Percentiles rank a stretch among this genome's conserved stretches.
These are phyloP conservation scores for Biancaea sappan DNA, from an alignment of 306 rosid species.

Conservation along the genomic window DNA sequence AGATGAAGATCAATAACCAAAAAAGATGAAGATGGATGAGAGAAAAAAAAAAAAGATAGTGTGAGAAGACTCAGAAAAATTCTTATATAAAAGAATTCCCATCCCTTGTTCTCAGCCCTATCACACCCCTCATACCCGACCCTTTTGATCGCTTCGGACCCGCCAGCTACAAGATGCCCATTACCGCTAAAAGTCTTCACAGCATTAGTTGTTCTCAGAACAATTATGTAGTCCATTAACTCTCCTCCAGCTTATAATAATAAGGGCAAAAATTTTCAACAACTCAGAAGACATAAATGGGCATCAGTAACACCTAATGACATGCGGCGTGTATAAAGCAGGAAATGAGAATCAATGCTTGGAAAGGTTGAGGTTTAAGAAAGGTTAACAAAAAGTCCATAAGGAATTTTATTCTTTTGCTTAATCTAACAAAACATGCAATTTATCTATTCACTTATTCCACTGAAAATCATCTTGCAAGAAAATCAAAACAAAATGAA, in stretches of 20 bases:
- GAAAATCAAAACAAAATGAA: conserved; percentile 17
- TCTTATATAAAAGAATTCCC: too few species aligned
- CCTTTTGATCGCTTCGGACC: too few species aligned
- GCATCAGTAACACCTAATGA: conserved; percentile 17
- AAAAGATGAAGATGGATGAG: too few species aligned
- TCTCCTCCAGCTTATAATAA: conserved; percentile 88
- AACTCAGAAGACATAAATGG: conserved; percentile 19
- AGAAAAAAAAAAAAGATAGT: too few species aligned
- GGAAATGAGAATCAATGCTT: conserved; percentile 14
- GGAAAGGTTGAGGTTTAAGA: conserved; percentile 17
- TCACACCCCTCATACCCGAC: too few species aligned
- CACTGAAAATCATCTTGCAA: background rate
- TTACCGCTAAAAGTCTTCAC: conserved; percentile 83
- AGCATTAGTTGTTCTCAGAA: conserved; percentile 80
- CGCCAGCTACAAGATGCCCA: conserved; percentile 91
- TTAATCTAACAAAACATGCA: conserved; percentile 9
- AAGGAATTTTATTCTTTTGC: conserved; percentile 12
- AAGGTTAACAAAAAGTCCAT: background rate
- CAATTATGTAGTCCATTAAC: conserved; percentile 85
- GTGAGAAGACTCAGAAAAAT: too few species aligned
- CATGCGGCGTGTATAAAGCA: background rate
- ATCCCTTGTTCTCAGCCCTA: too few species aligned
- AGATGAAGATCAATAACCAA: too few species aligned
- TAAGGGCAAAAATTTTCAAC: conserved; percentile 22
- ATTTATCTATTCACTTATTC: background rate